Evolutionary conservation across 2,329 filamentous ascomycete genomes (phyloP).

Genomic region (Metarhizium album): DNA sequence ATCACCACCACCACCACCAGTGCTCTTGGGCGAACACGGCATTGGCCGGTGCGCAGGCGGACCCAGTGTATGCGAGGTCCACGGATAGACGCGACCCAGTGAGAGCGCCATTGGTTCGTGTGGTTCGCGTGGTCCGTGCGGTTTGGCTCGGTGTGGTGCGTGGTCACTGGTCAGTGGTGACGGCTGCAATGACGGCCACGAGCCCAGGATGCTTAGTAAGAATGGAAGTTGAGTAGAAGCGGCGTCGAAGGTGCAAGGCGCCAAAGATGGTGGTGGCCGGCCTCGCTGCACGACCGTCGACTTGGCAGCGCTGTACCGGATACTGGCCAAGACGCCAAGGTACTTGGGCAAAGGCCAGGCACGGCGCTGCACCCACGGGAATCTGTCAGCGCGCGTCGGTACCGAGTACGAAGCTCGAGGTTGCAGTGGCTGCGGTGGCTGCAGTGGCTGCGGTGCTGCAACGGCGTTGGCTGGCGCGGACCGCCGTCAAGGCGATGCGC

Average conservation of each 20-base stretch:
- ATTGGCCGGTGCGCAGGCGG: constrained; percentile 1
- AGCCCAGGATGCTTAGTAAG: constrained; percentile 2
- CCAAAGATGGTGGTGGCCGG: neutral
- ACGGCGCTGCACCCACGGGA: neutral
- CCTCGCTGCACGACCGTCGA: too few species aligned
- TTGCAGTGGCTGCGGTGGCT: too few species aligned
- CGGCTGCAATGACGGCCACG: neutral
- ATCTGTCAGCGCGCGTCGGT: neutral
- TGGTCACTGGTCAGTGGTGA: too few species aligned
- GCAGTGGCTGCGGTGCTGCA: neutral
- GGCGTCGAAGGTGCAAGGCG: neutral
- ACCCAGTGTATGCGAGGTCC: constrained; percentile 1
- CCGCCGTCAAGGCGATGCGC: neutral
- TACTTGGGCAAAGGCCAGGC: neutral
- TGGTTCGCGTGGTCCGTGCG: neutral
- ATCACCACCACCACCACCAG: too few species aligned
- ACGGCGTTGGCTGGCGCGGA: neutral
- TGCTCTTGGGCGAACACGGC: neutral
- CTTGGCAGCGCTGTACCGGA: neutral
- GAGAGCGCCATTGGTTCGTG: constrained; percentile 6
- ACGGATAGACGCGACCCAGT: constrained; percentile 1
- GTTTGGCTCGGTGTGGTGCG: too few species aligned
- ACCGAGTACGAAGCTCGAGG: neutral
- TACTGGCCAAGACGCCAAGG: neutral
- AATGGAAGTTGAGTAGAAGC: constrained; percentile 4